Percentiles rank a stretch among this genome's conserved stretches.
Conservation (phyloP, 495 filamentous ascomycete species). For the Trichodelitschia bisporula region DNA sequence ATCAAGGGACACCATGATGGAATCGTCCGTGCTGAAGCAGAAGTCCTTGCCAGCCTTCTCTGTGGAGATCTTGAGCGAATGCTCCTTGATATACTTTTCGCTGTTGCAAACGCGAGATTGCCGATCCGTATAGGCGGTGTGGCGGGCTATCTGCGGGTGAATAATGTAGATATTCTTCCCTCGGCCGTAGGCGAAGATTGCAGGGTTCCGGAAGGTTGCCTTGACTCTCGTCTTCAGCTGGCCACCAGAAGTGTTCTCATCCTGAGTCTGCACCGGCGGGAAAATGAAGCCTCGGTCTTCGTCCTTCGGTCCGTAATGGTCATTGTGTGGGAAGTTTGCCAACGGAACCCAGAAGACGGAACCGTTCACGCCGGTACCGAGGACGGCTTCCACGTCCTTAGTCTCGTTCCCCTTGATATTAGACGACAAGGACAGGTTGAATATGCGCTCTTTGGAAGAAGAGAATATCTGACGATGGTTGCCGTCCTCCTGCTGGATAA, state of each 20-base stretch:
- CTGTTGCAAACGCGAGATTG: slow-evolving; percentile 47
- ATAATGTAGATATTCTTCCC: slow-evolving; percentile 90
- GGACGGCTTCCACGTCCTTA: slow-evolving; percentile 40
- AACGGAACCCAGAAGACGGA: slow-evolving; percentile 79
- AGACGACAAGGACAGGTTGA: slow-evolving; percentile 54
- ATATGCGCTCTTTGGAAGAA: slow-evolving; percentile 67
- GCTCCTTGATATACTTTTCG: slow-evolving; percentile 66
- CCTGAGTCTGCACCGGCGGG: slow-evolving; percentile 48
- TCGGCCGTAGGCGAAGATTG: slow-evolving; percentile 83
- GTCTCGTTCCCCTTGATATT: slow-evolving; percentile 13
- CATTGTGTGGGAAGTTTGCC: no score
- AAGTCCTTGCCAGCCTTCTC: slow-evolving; percentile 98
- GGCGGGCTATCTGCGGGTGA: slow-evolving; percentile 41
- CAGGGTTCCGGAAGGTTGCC: slow-evolving; percentile 61
- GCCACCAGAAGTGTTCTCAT: slow-evolving; percentile 62
- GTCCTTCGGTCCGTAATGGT: no score
- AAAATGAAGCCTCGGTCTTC: slow-evolving; percentile 62
- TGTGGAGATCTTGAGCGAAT: slow-evolving; percentile 71
- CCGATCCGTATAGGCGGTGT: slow-evolving; percentile 37
- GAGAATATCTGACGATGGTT: slow-evolving; percentile 74
- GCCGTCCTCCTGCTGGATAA: slow-evolving; percentile 86
- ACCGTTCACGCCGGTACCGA: slow-evolving; percentile 82
- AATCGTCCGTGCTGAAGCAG: slow-evolving; percentile 88
- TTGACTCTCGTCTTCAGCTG: slow-evolving; percentile 90
- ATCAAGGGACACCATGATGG: slow-evolving; percentile 79